Base-by-base conservation (phyloP, 805 yeast species). In the Nakazawaea wickerhamii region DNA sequence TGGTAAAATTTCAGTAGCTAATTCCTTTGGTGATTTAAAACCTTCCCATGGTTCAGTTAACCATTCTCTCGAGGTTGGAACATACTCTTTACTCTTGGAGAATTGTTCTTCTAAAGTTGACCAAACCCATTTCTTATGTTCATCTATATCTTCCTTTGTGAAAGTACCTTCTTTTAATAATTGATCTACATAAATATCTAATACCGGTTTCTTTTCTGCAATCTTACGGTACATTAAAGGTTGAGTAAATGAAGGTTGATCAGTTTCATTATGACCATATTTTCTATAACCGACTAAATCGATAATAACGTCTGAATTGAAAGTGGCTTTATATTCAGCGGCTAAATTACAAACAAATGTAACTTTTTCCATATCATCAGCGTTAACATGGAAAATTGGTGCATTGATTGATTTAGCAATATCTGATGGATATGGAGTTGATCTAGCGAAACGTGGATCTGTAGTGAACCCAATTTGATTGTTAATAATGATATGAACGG, bases 401-500 rank as follows among this genome's bases (percentile, higher is more conserved):
- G 98, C 96, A 62, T 91, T 90, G 65, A 88, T 85, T 27, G 96
- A 73, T 72, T 93, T 93, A 55, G 97, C 98, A 61, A 93, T 77
- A 72, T 93, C 99, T 19, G 96, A 85, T 57, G 99, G 97, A 67
- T 93, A 93, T 58, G 95, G 91, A 38, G 99, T 93, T 20, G 98
- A 91, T 73, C 99, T 84, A 28, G 97, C 89, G 57, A 84, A 83
- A 71, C 96, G 79, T 53, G 99, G 99, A 64, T 93, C 98, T 40
- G 99, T 93, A 52, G 99, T 93, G 79, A 93, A 93, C 67, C 99
- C 99, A 64, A 93, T 91, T 77, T 93, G 99, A 73, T 93, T 93
- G 71, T 93, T 93, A 51, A 93, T 89, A 59, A 93, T 90, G 52
- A 93, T 79, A 68, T 93, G 99, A 53, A 93, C 74, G 40, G 98